Evolutionary conservation across 495 filamentous ascomycete genomes (phyloP), one percentile per base, ranked within the genome.

Genomic region (Penicillium macrosclerotiorum): DNA sequence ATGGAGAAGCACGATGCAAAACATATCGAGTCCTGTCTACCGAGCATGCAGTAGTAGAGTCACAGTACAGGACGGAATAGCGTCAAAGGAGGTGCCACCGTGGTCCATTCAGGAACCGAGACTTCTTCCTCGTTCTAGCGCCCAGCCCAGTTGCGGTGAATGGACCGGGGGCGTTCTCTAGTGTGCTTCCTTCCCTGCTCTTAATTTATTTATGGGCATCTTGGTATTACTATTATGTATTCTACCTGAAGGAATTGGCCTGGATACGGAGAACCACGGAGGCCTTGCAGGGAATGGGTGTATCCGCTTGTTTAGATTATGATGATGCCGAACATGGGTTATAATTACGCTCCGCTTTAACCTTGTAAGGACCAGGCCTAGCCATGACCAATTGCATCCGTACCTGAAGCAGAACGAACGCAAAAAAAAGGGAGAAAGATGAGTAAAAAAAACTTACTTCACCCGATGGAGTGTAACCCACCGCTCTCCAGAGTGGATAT

Each of bases 21-120:
- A 58, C 48, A 61, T 61, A 35, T 27, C 13, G 13, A 33, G 13
- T 36, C 13, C 19, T 42, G 13, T 19, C 25, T 26, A 32, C 14
- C 13, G 18, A 20, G 14, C 32, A 49, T 49, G 52, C 52, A 57
- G 57, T 60, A 54, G 47, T 20, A 55, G 42, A 49, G 52, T 62
- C 42, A 47, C 47, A 62, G 44, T 37, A 56, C 59, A 62, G 24
- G n/a, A n/a, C n/a, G 20, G 37, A 39, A 32, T 44, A 35, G 36
- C 25, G 29, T 13, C 32, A 31, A 22, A 22, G 30, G 38, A 36
- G 26, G 34, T 34, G 40, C 14, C 30, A 34, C 40, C 17, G 37
- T 45, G 24, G 35, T 27, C 20, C 19, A 29, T 20, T 27, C 54
- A 52, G 41, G 45, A 49, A 52, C 54, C 40, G 45, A 32, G 38